Evolutionary conservation across 1,284 basidiomycete species (phyloP), one percentile per base, ranked within the genome.

Genomic region (Ceratobasidium sp.): DNA sequence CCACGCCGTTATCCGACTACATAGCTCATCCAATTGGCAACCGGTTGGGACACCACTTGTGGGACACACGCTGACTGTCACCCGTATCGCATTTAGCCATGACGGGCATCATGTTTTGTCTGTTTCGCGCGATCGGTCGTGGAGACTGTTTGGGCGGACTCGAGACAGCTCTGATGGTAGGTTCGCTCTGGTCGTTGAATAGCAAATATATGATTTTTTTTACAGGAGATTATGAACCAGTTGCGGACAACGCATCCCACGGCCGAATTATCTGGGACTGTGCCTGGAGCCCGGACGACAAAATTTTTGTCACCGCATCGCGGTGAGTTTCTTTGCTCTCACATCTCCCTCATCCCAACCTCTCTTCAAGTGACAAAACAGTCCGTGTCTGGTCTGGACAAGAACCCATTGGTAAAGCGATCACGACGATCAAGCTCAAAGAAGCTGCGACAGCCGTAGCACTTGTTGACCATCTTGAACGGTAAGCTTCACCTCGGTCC

Each of bases 201-300:
- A 45, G 43, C 43, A n/a, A n/a, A n/a, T n/a, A 3, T 60, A 26
- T 43, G 4, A n/a, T 43, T 36, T 4, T 3, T 43, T 43, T 3
- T 57, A 23, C 14, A 34, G 34, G 53, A 85, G 92, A 86, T 0
- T 95, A 88, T 78, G 76, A 82, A 16, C 86, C 89, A 0, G 76
- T 89, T 14, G 86, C 87, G 3, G 85, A 88, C 9, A 89, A 96
- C 75, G 95, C 93, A 80, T 89, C 94, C 0, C 97, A 99, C 80
- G 86, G 88, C 0, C 87, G 97, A 36, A 98, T 99, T 78, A 92
- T 99, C 46, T 97, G 97, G 93, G 97, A 99, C 79, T 93, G 91
- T 77, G 87, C 89, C 26, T 99, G 96, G 94, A 84, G 89, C 0
- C 77, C 92, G 76, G 88, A 88, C 3, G 85, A 89, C 73, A 45